These are phyloP conservation scores for Psidium friedrichsthalianum DNA, from an alignment of 345 rosid species.

Conservation along the genomic window DNA sequence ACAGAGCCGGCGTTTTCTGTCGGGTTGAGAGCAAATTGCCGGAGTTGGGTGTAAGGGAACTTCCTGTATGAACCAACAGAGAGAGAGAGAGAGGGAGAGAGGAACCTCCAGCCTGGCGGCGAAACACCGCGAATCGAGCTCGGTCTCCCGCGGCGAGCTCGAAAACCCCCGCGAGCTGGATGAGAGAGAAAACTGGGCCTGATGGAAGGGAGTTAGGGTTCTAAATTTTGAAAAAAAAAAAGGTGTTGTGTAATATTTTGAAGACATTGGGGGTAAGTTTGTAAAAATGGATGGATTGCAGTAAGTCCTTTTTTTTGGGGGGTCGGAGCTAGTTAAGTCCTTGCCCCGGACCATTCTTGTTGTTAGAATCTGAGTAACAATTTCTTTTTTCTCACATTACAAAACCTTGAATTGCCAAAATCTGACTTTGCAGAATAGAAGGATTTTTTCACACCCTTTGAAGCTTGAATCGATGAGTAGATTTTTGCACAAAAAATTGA, in stretches of 20 bases:
- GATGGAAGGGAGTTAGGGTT: neutral
- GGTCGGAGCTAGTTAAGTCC: neutral
- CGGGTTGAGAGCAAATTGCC: neutral
- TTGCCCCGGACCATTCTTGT: neutral
- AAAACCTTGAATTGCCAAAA: neutral
- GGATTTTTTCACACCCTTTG: rapidly evolving
- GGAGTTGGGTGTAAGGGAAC: neutral
- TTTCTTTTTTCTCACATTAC: neutral
- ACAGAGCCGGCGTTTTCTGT: neutral
- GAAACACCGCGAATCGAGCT: neutral
- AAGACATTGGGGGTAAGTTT: neutral
- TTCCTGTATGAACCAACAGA: neutral
- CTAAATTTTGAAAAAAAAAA: neutral
- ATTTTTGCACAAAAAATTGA: rapidly evolving
- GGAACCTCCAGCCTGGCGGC: neutral
- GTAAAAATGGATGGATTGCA: neutral
- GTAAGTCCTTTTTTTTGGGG: no score
- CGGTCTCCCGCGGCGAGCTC: neutral
- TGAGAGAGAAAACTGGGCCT: neutral
- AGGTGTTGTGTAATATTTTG: neutral
- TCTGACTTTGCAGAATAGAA: neutral
- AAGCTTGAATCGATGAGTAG: neutral
- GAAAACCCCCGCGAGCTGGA: neutral
- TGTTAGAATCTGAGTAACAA: neutral
- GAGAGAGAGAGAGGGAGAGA: neutral